A percentile compares a stretch with the other conserved stretches of the same genome.
Conservation (phyloP, 306 rosid species). For the Rubus parviflorus region DNA sequence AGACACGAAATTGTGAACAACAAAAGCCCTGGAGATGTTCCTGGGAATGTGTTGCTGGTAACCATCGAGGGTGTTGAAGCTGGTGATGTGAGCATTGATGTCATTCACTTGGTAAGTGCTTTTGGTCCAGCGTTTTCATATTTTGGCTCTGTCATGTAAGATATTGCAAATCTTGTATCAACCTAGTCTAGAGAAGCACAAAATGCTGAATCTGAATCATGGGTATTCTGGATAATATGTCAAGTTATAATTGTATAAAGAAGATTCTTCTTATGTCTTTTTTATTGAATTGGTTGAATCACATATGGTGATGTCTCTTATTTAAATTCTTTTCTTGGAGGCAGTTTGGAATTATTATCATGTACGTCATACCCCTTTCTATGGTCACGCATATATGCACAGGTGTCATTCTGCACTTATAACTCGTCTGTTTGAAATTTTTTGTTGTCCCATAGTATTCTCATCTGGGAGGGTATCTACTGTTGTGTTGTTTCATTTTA, state of each 20-base stretch:
- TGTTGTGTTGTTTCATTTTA: conserved; percentile 14
- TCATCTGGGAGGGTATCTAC: conserved; percentile 33
- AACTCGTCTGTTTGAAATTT: conserved; percentile 52
- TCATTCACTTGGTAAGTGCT: conserved; percentile 77
- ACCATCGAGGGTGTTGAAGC: conserved; percentile 94
- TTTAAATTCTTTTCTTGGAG: conserved; percentile 78
- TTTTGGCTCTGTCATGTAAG: not conserved
- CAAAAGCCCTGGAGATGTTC: conserved; percentile 91
- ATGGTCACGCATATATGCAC: conserved; percentile 78
- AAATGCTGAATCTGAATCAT: not conserved
- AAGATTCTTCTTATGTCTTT: conserved; percentile 3
- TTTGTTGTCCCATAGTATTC: conserved; percentile 33
- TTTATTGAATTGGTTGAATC: conserved; percentile 55
- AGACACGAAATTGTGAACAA: conserved; percentile 92
- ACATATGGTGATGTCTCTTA: conserved; percentile 71
- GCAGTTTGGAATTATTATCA: conserved; percentile 85
- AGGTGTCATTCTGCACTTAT: conserved; percentile 93
- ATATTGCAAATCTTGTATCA: conserved; percentile 15
- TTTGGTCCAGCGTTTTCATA: conserved; percentile 8
- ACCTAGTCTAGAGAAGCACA: conserved; percentile 1
- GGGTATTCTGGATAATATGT: not conserved
- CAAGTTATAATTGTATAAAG: not conserved
- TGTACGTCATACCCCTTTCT: conserved; percentile 77
- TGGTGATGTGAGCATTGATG: conserved; percentile 93
- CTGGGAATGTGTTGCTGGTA: conserved; percentile 89